Evolutionary conservation across 352 stramenopile species (phyloP).

Genomic region (Phytophthora megakarya): DNA sequence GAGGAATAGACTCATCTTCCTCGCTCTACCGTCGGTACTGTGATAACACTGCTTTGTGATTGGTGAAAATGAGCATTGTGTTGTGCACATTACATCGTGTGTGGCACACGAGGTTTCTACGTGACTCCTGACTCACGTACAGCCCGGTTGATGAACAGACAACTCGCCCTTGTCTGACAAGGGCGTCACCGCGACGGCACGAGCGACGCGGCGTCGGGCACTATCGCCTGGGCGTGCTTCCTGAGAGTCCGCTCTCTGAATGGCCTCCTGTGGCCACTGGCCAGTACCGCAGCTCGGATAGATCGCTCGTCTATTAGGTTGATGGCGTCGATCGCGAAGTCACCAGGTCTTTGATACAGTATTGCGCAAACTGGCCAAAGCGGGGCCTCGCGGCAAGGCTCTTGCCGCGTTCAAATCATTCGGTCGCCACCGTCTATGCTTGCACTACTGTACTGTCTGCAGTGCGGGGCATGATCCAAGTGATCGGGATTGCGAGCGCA

Average conservation of each 20-base stretch:
- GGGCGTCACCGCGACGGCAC: slow-evolving; percentile 8
- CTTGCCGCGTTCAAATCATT: slow-evolving; percentile 26
- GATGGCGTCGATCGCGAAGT: slow-evolving; percentile 14
- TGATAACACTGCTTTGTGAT: no score
- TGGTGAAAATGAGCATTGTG: no score
- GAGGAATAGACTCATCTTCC: slow-evolving; percentile 16
- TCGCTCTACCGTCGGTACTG: no score
- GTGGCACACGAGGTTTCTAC: neutral
- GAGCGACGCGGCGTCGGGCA: neutral
- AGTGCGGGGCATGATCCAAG: slow-evolving; percentile 11
- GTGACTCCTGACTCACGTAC: slow-evolving; percentile 3
- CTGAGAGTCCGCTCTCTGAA: slow-evolving; percentile 24
- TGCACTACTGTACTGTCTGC: no score
- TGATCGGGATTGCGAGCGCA: slow-evolving; percentile 26
- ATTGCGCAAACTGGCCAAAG: slow-evolving; percentile 25
- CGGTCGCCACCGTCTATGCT: slow-evolving; percentile 16
- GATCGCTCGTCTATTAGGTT: neutral
- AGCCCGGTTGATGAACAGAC: slow-evolving; percentile 10
- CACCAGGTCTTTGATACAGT: neutral
- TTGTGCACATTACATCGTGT: no score
- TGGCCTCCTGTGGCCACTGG: slow-evolving; percentile 17
- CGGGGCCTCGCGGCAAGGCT: slow-evolving; percentile 4
- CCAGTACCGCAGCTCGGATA: neutral
- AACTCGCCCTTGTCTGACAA: no score
- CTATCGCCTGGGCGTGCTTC: neutral